A percentile compares a stretch with the other conserved stretches of the same genome.
Conservation (phyloP, 257 asterid genomes). For the Plectranthus barbatus region DNA sequence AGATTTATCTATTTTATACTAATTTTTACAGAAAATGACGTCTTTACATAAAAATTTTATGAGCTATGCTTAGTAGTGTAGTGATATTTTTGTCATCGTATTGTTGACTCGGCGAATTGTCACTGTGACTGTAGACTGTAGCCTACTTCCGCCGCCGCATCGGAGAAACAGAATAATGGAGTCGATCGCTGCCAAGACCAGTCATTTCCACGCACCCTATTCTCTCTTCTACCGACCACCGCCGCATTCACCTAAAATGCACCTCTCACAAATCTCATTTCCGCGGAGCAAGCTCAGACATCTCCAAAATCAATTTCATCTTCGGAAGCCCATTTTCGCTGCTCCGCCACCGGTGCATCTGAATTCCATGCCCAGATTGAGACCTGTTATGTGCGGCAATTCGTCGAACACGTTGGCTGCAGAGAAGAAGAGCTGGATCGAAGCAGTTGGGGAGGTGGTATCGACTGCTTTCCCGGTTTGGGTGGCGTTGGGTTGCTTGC, state of each 20-base stretch:
- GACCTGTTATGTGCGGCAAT: slow-evolving; percentile 33
- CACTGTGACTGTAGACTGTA: too few species aligned
- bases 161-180: slow-evolving; percentile 9
- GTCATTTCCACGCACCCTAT: slow-evolving; percentile 2
- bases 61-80: too few species aligned
- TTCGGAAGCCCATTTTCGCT: slow-evolving; percentile 14
- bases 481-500: slow-evolving; percentile 82
- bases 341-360: neutral
- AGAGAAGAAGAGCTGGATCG: slow-evolving; percentile 44
- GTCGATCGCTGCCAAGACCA: slow-evolving; percentile 8
- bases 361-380: neutral
- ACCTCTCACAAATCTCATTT: slow-evolving; percentile 8
- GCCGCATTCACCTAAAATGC: slow-evolving; percentile 6
- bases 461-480: slow-evolving; percentile 76
- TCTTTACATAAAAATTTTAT: too few species aligned
- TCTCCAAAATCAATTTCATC: slow-evolving; percentile 11
- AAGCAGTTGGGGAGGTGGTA: slow-evolving; percentile 47
- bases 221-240: slow-evolving; percentile 8
- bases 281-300: slow-evolving; percentile 8
- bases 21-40: too few species aligned
- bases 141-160: neutral
- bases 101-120: too few species aligned
- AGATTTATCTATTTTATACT: too few species aligned
- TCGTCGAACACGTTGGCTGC: slow-evolving; percentile 36
- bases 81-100: too few species aligned